Evolutionary conservation across 805 yeast species (phyloP).

Genomic region (Saturnispora diversa): DNA sequence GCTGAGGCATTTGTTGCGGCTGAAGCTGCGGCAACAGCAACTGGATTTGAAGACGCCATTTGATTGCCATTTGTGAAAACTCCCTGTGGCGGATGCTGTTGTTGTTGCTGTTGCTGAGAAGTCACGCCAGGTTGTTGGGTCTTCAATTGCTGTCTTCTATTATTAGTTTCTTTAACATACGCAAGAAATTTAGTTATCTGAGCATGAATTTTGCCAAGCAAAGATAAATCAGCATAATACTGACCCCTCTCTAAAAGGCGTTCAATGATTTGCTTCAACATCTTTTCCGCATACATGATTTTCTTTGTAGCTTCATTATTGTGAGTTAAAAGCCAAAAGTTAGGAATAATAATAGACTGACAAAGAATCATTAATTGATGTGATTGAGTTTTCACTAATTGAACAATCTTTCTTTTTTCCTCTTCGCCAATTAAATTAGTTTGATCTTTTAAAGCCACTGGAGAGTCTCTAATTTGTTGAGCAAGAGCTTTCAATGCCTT

Average conservation of each 20-base stretch:
- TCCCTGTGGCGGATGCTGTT: conserved; percentile 21
- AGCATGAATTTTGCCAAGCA: conserved; percentile 58
- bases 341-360: conserved; percentile 64
- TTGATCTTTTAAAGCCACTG: conserved; percentile 58
- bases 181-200: conserved; percentile 71
- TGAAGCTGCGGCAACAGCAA: conserved; percentile 12
- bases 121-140: no score
- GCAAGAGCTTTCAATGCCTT: conserved; percentile 51
- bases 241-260: conserved; percentile 42
- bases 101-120: conserved; percentile 25
- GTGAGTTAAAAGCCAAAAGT: conserved; percentile 67
- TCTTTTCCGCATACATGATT: conserved; percentile 67
- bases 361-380: conserved; percentile 59
- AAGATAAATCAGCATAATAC: conserved; percentile 64
- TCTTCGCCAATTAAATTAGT: conserved; percentile 52
- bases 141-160: conserved; percentile 15
- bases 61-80: conserved; percentile 8
- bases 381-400: conserved; percentile 40
- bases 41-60: conserved; percentile 8
- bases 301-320: conserved; percentile 69
- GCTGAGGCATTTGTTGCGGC: conserved; percentile 11
- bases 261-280: conserved; percentile 71
- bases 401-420: conserved; percentile 55
- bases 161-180: conserved; percentile 55
- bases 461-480: conserved; percentile 61